phyloP scores from a whole-genome alignment of 2,329 filamentous ascomycete species.

The Nigrospora sphaerica region DNA sequence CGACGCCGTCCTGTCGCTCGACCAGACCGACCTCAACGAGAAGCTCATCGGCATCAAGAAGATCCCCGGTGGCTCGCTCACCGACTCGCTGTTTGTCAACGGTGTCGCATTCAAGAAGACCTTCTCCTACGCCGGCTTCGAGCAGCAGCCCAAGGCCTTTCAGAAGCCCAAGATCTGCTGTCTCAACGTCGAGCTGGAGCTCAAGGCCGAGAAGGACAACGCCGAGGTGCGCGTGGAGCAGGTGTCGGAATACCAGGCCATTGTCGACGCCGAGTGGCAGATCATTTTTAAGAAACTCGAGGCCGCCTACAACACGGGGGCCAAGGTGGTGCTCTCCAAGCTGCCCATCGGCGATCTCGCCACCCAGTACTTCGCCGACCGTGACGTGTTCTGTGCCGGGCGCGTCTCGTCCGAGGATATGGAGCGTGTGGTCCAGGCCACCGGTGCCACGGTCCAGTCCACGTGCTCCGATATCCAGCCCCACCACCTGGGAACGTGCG shows the following conservation, averaged over 20 bases:
- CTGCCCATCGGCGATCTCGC: constrained; percentile 95
- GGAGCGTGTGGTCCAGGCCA: constrained; percentile 92
- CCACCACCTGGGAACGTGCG: constrained; percentile 87
- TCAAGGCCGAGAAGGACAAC: constrained; percentile 99
- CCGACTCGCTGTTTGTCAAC: constrained; percentile 94
- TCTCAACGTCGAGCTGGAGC: constrained; percentile 93
- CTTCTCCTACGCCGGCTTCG: constrained; percentile 97
- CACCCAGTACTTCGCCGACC: constrained; percentile 96
- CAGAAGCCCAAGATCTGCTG: constrained; percentile 93
- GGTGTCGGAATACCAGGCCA: constrained; percentile 98
- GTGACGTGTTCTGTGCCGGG: constrained; percentile 96
- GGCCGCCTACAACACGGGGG: constrained; percentile 84
- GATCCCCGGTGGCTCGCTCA: constrained; percentile 90
- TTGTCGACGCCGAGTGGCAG: constrained; percentile 98
- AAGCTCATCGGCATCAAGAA: constrained; percentile 98
- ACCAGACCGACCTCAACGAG: constrained; percentile 96
- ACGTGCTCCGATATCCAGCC: constrained; percentile 92
- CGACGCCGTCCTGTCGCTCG: constrained; percentile 87
- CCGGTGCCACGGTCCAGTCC: constrained; percentile 85
- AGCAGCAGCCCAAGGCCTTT: constrained; percentile 97
- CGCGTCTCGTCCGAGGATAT: constrained; percentile 88
- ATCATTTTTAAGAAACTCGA: constrained; percentile 99
- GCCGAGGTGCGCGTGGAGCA: constrained; percentile 97
- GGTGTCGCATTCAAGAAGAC: constrained; percentile 99
- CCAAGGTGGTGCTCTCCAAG: constrained; percentile 96